phyloP scores from a whole-genome alignment of 2,329 filamentous ascomycete species.

The Macroventuria anomochaeta region DNA sequence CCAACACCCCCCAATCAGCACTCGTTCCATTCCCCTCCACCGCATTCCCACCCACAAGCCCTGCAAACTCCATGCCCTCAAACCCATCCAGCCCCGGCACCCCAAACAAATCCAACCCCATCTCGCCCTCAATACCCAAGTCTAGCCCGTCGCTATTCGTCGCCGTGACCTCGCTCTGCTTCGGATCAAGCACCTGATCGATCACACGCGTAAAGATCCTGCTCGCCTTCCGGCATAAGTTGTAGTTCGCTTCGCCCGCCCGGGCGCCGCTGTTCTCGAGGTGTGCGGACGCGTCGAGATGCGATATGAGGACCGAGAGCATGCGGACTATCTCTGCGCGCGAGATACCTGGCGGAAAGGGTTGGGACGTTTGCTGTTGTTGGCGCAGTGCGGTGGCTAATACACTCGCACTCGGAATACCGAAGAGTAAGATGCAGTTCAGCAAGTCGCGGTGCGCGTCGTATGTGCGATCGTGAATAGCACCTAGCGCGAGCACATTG shows the following conservation, averaged over 20 bases:
- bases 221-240: constrained; percentile 40
- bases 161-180: constrained; percentile 21
- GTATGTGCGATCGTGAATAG: constrained; percentile 40
- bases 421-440: constrained; percentile 37
- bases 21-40: constrained; percentile 13
- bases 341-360: constrained; percentile 43
- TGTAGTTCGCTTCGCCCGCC: constrained; percentile 46
- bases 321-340: constrained; percentile 49
- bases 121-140: constrained; percentile 21
- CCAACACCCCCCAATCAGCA: constrained; percentile 36
- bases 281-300: constrained; percentile 45
- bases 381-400: constrained; percentile 40
- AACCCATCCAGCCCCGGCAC: constrained; percentile 40
- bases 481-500: constrained; percentile 36
- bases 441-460: constrained; percentile 43
- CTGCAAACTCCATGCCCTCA: constrained; percentile 37
- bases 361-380: constrained; percentile 32
- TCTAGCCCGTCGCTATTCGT: constrained; percentile 21
- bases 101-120: constrained; percentile 28
- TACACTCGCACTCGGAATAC: constrained; percentile 38
- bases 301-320: constrained; percentile 49
- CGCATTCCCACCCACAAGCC: constrained; percentile 18
- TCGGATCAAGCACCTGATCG: constrained; percentile 39
- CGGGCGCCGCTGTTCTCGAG: constrained; percentile 40
- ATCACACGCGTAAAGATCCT: constrained; percentile 41